These are phyloP conservation scores for Didymella glomerata DNA, from an alignment of 2,329 filamentous ascomycete species.

Conservation along the genomic window DNA sequence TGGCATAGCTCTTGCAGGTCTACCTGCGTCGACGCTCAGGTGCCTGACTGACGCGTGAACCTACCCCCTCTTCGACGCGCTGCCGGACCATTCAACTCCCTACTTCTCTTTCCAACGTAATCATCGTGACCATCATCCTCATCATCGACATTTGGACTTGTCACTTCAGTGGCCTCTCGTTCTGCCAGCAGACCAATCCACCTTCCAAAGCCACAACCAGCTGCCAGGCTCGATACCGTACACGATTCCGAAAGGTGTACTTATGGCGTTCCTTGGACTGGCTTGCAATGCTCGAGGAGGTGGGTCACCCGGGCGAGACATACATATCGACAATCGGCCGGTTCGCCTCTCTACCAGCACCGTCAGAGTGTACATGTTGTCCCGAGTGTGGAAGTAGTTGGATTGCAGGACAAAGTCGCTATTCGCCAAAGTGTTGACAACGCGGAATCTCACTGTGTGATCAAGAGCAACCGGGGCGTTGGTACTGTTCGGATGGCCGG, in stretches of 20 bases:
- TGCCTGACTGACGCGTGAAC: not conserved
- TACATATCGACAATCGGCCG: conserved; percentile 13
- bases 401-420: conserved; percentile 22
- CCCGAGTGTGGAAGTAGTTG: conserved; percentile 21
- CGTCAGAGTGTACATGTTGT: conserved; percentile 12
- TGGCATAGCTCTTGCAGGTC: not conserved
- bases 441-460: conserved; percentile 9
- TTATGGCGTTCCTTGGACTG: conserved; percentile 13
- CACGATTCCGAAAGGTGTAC: conserved; percentile 23
- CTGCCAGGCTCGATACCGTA: conserved; percentile 21
- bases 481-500: not conserved
- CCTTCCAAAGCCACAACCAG: conserved; percentile 28
- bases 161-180: not conserved
- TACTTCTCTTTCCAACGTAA: not conserved
- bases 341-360: conserved; percentile 18
- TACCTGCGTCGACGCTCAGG: no score
- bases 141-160: not conserved
- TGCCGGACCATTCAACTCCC: not conserved
- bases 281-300: not conserved
- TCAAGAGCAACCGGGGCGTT: conserved; percentile 4
- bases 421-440: conserved; percentile 4
- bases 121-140: not conserved
- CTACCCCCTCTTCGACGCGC: not conserved
- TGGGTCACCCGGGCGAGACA: conserved; percentile 9
- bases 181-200: conserved; percentile 8